phyloP scores from a whole-genome alignment of 169 alveolate species.

The Cryptosporidium viatorum region DNA sequence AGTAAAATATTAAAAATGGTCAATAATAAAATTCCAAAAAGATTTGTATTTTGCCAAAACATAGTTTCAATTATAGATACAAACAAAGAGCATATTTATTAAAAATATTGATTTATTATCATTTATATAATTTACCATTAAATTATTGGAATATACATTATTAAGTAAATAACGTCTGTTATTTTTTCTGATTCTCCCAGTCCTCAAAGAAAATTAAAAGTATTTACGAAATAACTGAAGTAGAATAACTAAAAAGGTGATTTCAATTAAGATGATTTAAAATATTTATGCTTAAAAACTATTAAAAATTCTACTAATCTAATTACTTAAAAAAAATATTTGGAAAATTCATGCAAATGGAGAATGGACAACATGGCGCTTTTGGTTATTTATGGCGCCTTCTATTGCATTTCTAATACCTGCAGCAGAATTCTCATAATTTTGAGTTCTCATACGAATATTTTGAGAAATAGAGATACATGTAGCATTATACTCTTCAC shows the following conservation, averaged over 20 bases:
- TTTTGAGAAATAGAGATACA: slow-evolving; percentile 59
- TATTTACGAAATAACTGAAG: neutral
- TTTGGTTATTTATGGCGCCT: slow-evolving; percentile 63
- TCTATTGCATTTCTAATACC: slow-evolving; percentile 63
- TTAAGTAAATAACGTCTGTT: neutral
- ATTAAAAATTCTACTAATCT: neutral
- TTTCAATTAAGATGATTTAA: neutral
- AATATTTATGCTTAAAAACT: neutral
- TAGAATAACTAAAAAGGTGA: neutral
- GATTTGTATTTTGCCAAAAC: neutral
- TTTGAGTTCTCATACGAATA: slow-evolving; percentile 54
- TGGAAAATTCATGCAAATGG: slow-evolving; percentile 59
- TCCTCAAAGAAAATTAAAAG: neutral
- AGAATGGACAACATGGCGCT: slow-evolving; percentile 74
- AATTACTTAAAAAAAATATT: neutral
- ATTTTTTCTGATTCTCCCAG: neutral
- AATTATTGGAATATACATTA: neutral
- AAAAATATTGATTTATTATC: neutral
- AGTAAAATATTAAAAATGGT: neutral
- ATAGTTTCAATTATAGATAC: neutral
- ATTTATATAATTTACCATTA: neutral
- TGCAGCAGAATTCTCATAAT: slow-evolving; percentile 60
- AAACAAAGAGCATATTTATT: neutral
- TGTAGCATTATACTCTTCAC: slow-evolving; percentile 56
- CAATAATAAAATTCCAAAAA: neutral